Percentiles rank a stretch among this genome's conserved stretches.
Conservation (phyloP, 2,329 filamentous ascomycete genomes). For the Fusarium sp. region DNA sequence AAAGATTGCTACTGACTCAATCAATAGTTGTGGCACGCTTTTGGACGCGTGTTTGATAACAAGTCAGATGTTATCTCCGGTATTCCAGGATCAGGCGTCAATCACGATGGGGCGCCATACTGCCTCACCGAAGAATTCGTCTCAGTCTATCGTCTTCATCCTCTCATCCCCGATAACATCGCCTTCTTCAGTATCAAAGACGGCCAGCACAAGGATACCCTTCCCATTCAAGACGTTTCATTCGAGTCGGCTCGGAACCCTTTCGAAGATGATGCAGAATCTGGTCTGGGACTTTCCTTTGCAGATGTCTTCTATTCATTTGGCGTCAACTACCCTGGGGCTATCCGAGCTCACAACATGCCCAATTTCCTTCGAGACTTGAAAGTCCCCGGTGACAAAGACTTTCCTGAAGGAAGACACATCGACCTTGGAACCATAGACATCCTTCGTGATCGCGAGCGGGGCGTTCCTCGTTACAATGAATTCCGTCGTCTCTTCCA, state of each 20-base stretch:
- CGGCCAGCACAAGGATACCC: constrained; percentile 4
- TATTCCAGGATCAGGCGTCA: constrained; percentile 21
- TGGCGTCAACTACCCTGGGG: constrained; percentile 17
- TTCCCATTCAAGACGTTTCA: constrained; percentile 10
- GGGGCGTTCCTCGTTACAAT: constrained; percentile 26
- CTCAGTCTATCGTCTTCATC: constrained; percentile 23
- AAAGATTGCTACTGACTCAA: rapidly evolving
- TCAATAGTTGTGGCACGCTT: constrained; percentile 9
- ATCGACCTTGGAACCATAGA: constrained; percentile 26
- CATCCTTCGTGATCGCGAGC: constrained; percentile 30
- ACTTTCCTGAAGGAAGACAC: constrained; percentile 18
- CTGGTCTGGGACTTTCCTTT: not conserved
- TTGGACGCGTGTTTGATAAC: constrained; percentile 19
- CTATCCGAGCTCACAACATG: constrained; percentile 29
- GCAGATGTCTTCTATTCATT: constrained; percentile 30
- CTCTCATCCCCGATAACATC: constrained; percentile 20
- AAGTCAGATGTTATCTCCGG: constrained; percentile 28
- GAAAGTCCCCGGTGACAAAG: constrained; percentile 3
- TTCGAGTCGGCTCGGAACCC: constrained; percentile 25
- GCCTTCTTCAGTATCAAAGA: constrained; percentile 26
- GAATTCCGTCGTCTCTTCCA: constrained; percentile 25
- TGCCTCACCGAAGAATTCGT: constrained; percentile 26
- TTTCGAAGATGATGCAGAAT: not conserved
- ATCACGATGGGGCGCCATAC: constrained; percentile 19
- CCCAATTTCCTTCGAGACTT: constrained; percentile 22